Evolutionary conservation across 768 basidiomycete species (phyloP), one percentile per base, ranked within the genome.

Genomic region (Phaeotremella skinneri): DNA sequence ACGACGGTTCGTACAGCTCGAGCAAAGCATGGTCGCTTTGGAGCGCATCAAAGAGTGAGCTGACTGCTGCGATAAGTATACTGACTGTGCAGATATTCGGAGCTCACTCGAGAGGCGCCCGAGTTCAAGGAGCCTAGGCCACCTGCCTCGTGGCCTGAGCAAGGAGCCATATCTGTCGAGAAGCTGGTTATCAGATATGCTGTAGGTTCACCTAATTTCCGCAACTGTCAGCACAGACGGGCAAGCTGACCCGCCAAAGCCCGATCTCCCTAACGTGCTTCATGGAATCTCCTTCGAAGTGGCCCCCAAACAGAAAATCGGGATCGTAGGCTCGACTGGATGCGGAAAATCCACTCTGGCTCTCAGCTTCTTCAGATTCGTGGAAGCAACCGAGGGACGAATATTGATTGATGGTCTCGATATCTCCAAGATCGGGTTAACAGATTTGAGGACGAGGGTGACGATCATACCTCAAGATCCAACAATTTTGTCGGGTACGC

Each of bases 91-190:
- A 67, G 65, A 49, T 74, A 69, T 73, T 87, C 90, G 3, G 88
- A 91, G 63, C 77, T 92, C 27, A 74, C 80, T 41, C 82, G 82
- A 26, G 92, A 97, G 79, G 82, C 86, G 7, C 81, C 90, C 1
- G 92, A 97, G 73, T 89, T 87, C 69, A 74, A 89, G 42, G 90
- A 96, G 58, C 90, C 90, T 2, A 80, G 90, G n/a, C 91, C 92
- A 3, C 81, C 85, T 0, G 78, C 83, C 4, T 80, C 84, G 30
- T 96, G 92, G 92, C 92, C 92, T 2, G 80, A 84, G 3, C 78
- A 76, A 79, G 82, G 58, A 82, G 66, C 59, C 0, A 70, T 92
- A 64, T 81, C 81, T 63, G 87, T 87, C 68, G 83, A 91, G 69
- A 81, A 87, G 55, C 82, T 92, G 51, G 83, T 85, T 48, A 87